Evolutionary conservation across 2,329 filamentous ascomycete species (phyloP), one percentile per base, ranked within the genome.

Genomic region (Aspergillus brasiliensis): DNA sequence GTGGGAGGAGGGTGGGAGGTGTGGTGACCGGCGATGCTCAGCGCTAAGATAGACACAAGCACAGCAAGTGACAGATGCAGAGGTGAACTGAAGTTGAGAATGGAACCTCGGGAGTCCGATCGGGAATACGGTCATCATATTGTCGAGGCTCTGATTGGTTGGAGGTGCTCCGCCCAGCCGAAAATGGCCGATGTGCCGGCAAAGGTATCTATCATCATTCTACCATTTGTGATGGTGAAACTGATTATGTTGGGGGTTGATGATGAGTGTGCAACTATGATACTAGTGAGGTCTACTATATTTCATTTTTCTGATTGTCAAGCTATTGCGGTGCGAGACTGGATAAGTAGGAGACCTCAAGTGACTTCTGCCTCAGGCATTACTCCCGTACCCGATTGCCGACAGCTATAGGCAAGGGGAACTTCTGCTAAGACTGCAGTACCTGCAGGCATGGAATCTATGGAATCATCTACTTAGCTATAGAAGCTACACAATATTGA

Each of bases 81-180:
- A 34, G 31, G 31, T 59, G 59, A 62, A 65, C 66, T 70, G 70
- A 72, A 69, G 71, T 72, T 69, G 68, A 67, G 57, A 54, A 59
- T 58, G 65, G 61, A 69, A 72, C 73, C 75, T 77, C 75, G 75
- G 75, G 70, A 76, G 64, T 73, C 69, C 65, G 64, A 66, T 59
- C 70, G 71, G 72, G 73, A 70, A 76, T 75, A 72, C 69, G 65
- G 70, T 75, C 75, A 77, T 75, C 73, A 65, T 64, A 72, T 75
- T 75, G 61, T 63, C 60, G 57, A 63, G 57, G 49, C 65, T 60
- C 62, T 77, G 74, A 77, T 77, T 77, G 74, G 75, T 61, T 57
- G 62, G 57, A 59, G 51, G 54, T 56, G 66, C 67, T 67, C 72
- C 71, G 69, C 70, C 67, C 73, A 75, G 72, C 74, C 74, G 74